Evolutionary conservation across 345 rosid species (phyloP).

Genomic region (Draba incana): DNA sequence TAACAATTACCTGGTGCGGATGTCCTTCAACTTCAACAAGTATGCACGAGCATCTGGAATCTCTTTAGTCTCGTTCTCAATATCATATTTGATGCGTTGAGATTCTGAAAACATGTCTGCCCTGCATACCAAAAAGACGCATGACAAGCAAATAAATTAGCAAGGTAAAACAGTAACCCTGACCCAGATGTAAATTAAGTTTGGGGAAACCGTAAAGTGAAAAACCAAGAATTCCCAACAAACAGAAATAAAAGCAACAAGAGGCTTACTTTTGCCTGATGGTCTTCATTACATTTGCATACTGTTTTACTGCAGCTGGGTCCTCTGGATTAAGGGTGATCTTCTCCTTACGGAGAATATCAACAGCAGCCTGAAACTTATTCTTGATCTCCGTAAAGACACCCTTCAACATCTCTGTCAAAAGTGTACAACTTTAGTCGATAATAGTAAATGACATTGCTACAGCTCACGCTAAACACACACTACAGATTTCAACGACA

Average conservation of each 20-base stretch:
- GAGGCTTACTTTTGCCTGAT: conserved; percentile 78
- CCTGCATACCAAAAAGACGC: conserved; percentile 55
- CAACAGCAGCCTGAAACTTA: conserved; percentile 81
- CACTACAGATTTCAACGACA: background rate
- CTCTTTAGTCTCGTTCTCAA: conserved; percentile 62
- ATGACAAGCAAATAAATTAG: conserved; percentile 25
- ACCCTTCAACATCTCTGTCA: conserved; percentile 87
- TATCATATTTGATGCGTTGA: conserved; percentile 67
- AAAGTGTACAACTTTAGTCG: conserved; percentile 27
- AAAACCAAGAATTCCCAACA: background rate
- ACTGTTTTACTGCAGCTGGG: conserved; percentile 84
- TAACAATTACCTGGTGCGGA: conserved; percentile 62
- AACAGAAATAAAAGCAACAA: conserved; percentile 12
- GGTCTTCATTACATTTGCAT: conserved; percentile 88
- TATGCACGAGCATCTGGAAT: conserved; percentile 92
- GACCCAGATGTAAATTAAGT: background rate
- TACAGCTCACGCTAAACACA: conserved; percentile 7
- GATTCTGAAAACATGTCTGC: conserved; percentile 86
- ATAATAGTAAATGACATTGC: background rate
- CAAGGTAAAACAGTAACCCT: background rate
- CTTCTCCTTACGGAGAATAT: conserved; percentile 81
- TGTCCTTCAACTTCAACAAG: conserved; percentile 72
- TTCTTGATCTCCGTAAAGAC: conserved; percentile 83
- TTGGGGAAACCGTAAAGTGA: background rate
- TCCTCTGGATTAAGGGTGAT: conserved; percentile 90